Percentiles rank a stretch among this genome's conserved stretches.
These are phyloP conservation scores for Entomortierella chlamydospora DNA, from an alignment of 192 early-diverging fungal species.

Conservation along the genomic window DNA sequence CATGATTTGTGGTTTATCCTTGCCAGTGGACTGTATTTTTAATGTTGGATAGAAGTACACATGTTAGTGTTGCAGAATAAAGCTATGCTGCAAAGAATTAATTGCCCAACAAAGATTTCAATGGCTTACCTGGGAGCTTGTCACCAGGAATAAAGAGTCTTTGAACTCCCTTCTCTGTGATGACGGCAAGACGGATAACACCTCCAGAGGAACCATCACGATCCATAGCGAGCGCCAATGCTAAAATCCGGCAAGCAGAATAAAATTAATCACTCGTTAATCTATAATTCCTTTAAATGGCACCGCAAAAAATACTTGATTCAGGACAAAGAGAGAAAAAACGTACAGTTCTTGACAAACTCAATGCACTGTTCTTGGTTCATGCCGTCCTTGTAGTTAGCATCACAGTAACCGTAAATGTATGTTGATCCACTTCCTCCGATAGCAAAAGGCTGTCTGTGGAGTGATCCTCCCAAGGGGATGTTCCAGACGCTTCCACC, in stretches of 20 bases:
- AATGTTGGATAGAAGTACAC: not conserved
- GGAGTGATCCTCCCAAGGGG: conserved; percentile 92
- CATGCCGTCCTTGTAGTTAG: conserved; percentile 84
- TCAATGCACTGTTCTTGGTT: conserved; percentile 85
- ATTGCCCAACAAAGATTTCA: not conserved
- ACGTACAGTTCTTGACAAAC: conserved; percentile 95
- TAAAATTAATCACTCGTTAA: too few relatives aligned
- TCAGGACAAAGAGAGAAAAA: not conserved
- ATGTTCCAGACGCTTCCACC: conserved; percentile 92
- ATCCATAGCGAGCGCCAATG: conserved; percentile 92
- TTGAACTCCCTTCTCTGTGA: conserved; percentile 91
- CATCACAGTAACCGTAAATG: conserved; percentile 99
- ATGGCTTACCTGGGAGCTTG: conserved; percentile 68
- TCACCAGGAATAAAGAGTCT: conserved; percentile 88
- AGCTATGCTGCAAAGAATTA: too few relatives aligned
- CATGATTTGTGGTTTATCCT: not conserved
- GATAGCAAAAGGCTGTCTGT: conserved; percentile 92
- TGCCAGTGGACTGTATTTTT: conserved; percentile 10
- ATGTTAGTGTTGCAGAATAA: not conserved
- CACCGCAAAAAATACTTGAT: not conserved
- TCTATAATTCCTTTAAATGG: too few relatives aligned
- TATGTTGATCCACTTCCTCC: conserved; percentile 96
- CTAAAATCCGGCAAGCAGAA: conserved; percentile 52
- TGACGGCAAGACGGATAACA: conserved; percentile 92
- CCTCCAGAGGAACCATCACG: conserved; percentile 98